A percentile compares a stretch with the other conserved stretches of the same genome.
phyloP scores from a whole-genome alignment of 768 basidiomycete species.

The Sarcodon sp. region DNA sequence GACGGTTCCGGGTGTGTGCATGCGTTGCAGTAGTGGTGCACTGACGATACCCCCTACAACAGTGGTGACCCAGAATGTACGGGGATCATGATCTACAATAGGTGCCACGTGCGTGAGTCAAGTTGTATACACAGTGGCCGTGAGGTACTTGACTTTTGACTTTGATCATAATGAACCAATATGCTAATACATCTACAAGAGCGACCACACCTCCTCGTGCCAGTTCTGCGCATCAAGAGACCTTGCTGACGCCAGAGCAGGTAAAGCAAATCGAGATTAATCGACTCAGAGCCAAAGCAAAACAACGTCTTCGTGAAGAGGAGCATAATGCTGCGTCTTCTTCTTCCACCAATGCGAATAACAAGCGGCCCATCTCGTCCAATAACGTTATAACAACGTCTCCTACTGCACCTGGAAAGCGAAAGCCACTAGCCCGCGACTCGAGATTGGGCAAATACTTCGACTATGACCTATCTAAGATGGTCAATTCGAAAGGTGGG shows the following conservation, averaged over 20 bases:
- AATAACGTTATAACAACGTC: slow-evolving; percentile 45
- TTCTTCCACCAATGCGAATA: slow-evolving; percentile 44
- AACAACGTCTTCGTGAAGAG: slow-evolving; percentile 51
- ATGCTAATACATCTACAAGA: slow-evolving; percentile 3
- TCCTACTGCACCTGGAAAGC: slow-evolving; percentile 32
- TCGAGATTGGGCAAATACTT: slow-evolving; percentile 77
- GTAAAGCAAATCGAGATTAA: slow-evolving; percentile 66
- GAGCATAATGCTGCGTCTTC: slow-evolving; percentile 30
- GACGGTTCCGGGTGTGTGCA: no score
- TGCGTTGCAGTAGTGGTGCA: no score
- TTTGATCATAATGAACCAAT: background rate
- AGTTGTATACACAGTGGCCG: no score
- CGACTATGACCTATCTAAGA: slow-evolving; percentile 93
- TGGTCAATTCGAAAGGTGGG: slow-evolving; percentile 94
- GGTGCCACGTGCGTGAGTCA: background rate
- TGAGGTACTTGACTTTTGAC: background rate
- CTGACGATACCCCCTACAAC: no score
- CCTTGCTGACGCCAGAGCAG: slow-evolving; percentile 49
- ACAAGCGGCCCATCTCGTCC: slow-evolving; percentile 59
- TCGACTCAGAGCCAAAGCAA: slow-evolving; percentile 72
- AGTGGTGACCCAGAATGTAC: no score
- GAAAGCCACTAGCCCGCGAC: slow-evolving; percentile 42
- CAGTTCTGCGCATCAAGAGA: slow-evolving; percentile 8
- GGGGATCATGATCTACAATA: no score
- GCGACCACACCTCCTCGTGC: slow-evolving; percentile 4